Percentiles rank a stretch among this genome's conserved stretches.
These are phyloP conservation scores for Colletotrichum truncatum DNA, from an alignment of 2,329 filamentous ascomycete species.

Conservation along the genomic window DNA sequence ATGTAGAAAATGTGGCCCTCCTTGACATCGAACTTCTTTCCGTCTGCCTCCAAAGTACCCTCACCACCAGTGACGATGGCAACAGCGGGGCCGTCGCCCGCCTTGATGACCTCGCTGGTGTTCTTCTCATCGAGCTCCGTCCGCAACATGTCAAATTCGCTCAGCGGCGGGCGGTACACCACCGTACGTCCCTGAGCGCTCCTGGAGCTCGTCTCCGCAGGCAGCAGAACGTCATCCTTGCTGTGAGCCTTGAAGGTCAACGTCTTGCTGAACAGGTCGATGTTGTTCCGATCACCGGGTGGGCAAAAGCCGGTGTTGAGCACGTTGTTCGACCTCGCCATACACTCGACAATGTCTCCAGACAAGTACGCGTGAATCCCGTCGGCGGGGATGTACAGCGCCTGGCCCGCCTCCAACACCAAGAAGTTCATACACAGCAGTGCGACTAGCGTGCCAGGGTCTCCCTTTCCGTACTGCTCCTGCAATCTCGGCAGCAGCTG, in stretches of 20 bases:
- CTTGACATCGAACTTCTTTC: constrained; percentile 60
- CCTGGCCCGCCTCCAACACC: constrained; percentile 70
- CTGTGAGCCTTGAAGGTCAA: constrained; percentile 72
- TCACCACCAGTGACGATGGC: constrained; percentile 69
- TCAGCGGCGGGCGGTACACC: constrained; percentile 72
- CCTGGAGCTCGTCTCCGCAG: constrained; percentile 40
- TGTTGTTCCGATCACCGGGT: constrained; percentile 67
- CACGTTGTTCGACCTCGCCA: constrained; percentile 80
- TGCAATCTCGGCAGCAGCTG: constrained; percentile 72
- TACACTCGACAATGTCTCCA: constrained; percentile 81
- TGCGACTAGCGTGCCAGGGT: constrained; percentile 75
- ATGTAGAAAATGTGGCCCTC: constrained; percentile 75
- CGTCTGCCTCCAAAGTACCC: constrained; percentile 64
- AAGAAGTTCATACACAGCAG: constrained; percentile 81
- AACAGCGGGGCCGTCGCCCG: constrained; percentile 69
- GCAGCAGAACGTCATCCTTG: constrained; percentile 64
- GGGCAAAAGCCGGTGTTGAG: constrained; percentile 81
- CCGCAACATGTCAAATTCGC: constrained; percentile 76
- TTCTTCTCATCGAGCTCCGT: constrained; percentile 65
- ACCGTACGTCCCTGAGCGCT: constrained; percentile 68
- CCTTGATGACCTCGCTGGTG: constrained; percentile 66
- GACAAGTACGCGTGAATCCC: constrained; percentile 78
- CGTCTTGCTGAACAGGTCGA: constrained; percentile 70
- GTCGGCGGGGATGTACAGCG: constrained; percentile 76
- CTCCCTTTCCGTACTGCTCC: constrained; percentile 69